Conservation (phyloP, 768 basidiomycete genomes). For the Russula earlei region DNA sequence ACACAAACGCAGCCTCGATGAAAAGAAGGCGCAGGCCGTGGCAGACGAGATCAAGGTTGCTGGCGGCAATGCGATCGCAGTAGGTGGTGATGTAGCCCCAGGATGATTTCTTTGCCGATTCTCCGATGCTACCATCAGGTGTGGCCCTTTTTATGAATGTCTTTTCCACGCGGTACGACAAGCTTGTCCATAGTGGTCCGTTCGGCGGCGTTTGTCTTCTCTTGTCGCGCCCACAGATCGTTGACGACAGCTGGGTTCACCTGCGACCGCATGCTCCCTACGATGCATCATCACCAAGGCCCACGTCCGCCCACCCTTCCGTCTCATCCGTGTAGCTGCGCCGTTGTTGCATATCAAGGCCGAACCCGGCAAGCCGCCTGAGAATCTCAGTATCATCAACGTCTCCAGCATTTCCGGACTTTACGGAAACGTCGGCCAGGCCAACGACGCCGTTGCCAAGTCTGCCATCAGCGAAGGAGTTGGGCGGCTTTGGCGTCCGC, state of each 20-base stretch:
- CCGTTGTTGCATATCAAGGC: slow-evolving; percentile 81
- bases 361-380: slow-evolving; percentile 32
- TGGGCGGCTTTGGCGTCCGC: slow-evolving; percentile 75
- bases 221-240: neutral
- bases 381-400: slow-evolving; percentile 70
- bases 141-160: slow-evolving; percentile 25
- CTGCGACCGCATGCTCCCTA: slow-evolving; percentile 83
- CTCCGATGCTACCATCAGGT: slow-evolving; percentile 71
- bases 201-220: neutral
- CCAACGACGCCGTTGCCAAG: slow-evolving; percentile 75
- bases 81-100: slow-evolving; percentile 76
- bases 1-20: slow-evolving; percentile 50
- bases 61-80: slow-evolving; percentile 66
- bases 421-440: slow-evolving; percentile 82
- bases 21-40: slow-evolving; percentile 53
- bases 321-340: slow-evolving; percentile 74
- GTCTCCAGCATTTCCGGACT: slow-evolving; percentile 77
- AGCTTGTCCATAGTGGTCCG: slow-evolving; percentile 72
- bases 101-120: slow-evolving; percentile 73
- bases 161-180: slow-evolving; percentile 56
- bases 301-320: slow-evolving; percentile 80
- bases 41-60: slow-evolving; percentile 61
- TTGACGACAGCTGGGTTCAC: slow-evolving; percentile 54
- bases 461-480: slow-evolving; percentile 76
- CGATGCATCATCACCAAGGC: slow-evolving; percentile 74